Percentiles rank a stretch among this genome's conserved stretches.
These are phyloP conservation scores for Psilocybe cubensis DNA, from an alignment of 768 basidiomycete genomes.

Conservation along the genomic window DNA sequence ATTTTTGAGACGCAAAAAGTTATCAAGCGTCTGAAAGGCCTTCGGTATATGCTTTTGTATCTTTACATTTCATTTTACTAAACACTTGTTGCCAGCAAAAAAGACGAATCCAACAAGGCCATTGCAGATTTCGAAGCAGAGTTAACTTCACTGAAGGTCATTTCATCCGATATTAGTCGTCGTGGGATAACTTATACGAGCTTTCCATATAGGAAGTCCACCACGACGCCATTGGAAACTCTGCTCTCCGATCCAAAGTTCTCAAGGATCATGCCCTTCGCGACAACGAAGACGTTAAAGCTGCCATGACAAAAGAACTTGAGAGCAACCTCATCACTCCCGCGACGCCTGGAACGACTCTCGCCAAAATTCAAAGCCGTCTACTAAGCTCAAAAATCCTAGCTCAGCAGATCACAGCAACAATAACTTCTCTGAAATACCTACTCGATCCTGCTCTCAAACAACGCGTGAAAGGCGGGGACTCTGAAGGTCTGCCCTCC, in stretches of 20 bases:
- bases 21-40: conserved; percentile 78
- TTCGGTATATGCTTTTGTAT: conserved; percentile 47
- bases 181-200: conserved; percentile 1
- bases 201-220: conserved; percentile 50
- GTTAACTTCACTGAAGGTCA: conserved; percentile 68
- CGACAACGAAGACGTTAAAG: conserved; percentile 47
- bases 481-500: conserved; percentile 2
- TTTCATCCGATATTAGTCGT: not conserved
- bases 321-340: conserved; percentile 33
- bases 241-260: conserved; percentile 73
- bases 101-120: conserved; percentile 38
- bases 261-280: conserved; percentile 70
- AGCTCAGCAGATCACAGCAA: conserved; percentile 55
- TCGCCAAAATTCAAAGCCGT: conserved; percentile 69
- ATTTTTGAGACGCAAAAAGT: conserved; percentile 79
- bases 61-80: not conserved
- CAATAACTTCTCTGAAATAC: conserved; percentile 52
- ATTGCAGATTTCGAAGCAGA: conserved; percentile 60
- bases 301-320: conserved; percentile 51
- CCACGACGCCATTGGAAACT: conserved; percentile 59
- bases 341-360: conserved; percentile 42
- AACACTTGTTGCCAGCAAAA: conserved; percentile 32
- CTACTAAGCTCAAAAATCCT: conserved; percentile 80
- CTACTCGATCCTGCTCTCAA: conserved; percentile 35
- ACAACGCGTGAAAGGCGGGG: conserved; percentile 10